Percentiles rank a stretch among this genome's conserved stretches.
Conservation (phyloP, 78 protist species). For the Cavenderia fasciculata region DNA sequence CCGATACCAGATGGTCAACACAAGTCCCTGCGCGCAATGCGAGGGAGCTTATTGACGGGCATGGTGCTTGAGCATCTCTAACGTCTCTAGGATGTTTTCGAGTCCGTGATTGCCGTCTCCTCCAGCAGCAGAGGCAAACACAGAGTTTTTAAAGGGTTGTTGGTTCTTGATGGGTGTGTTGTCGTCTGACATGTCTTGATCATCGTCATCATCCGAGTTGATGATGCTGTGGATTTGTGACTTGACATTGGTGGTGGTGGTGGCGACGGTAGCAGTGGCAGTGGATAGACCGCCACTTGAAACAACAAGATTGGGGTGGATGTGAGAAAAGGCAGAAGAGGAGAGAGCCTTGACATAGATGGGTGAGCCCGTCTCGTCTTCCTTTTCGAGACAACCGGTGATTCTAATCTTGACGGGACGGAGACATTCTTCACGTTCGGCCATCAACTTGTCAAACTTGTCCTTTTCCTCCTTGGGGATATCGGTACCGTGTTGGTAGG, state of each 20-base stretch:
- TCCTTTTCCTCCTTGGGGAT: conserved; percentile 75
- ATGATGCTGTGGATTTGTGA: conserved; percentile 53
- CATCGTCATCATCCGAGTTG: background rate
- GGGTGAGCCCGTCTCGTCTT: conserved; percentile 13
- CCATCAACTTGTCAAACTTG: conserved; percentile 57
- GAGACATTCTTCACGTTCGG: conserved; percentile 79
- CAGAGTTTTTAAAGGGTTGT: background rate
- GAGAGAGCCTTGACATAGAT: no score
- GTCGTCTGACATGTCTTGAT: background rate
- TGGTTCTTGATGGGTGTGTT: background rate
- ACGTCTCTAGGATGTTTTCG: conserved; percentile 61
- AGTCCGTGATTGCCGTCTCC: conserved; percentile 53
- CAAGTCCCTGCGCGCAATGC: no score
- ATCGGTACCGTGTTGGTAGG: conserved; percentile 66
- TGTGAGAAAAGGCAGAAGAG: no score
- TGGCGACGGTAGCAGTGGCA: background rate
- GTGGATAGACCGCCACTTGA: no score
- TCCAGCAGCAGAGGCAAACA: background rate
- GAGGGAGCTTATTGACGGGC: conserved; percentile 65
- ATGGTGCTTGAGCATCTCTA: conserved; percentile 68
- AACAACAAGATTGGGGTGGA: no score
- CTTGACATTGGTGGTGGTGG: conserved; percentile 1
- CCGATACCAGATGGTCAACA: no score
- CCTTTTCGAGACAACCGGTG: conserved; percentile 76
- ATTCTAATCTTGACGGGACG: conserved; percentile 84